phyloP scores from a whole-genome alignment of 345 rosid genomes.

The Acer negundo region DNA sequence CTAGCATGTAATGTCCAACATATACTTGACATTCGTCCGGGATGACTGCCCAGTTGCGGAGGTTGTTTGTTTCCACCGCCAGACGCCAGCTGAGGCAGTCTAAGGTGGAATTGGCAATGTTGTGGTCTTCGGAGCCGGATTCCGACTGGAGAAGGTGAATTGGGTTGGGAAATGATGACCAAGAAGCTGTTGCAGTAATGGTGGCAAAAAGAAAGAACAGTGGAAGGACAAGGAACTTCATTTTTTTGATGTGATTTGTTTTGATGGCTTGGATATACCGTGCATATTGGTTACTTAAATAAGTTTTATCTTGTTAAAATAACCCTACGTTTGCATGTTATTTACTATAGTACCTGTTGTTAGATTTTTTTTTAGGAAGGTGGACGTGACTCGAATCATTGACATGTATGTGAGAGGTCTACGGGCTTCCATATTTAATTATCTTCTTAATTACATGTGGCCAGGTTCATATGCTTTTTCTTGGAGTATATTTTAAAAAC shows the following conservation, averaged over 20 bases:
- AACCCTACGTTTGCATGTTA: not conserved
- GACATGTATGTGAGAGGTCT: too few species aligned
- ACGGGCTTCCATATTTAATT: too few species aligned
- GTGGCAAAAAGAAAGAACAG: slow-evolving; percentile 13
- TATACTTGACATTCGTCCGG: slow-evolving; percentile 38
- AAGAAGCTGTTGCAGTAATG: slow-evolving; percentile 2
- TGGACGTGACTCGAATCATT: too few species aligned
- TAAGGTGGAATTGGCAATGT: not conserved
- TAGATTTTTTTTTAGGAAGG: too few species aligned
- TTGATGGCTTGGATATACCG: not conserved
- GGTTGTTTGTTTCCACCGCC: slow-evolving; percentile 48
- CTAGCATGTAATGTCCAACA: slow-evolving; percentile 45
- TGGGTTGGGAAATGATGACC: slow-evolving; percentile 2
- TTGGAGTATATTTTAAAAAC: too few species aligned
- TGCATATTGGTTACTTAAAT: not conserved
- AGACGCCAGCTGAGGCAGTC: slow-evolving; percentile 44
- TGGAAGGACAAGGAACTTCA: not conserved
- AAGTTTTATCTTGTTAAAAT: not conserved
- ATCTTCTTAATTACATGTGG: too few species aligned
- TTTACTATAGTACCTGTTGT: not conserved
- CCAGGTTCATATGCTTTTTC: too few species aligned
- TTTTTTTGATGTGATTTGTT: not conserved
- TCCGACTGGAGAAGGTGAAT: slow-evolving; percentile 31
- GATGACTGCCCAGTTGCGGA: slow-evolving; percentile 27
- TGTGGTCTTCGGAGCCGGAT: slow-evolving; percentile 14